These are phyloP conservation scores for Rhizopogon rudus DNA, from an alignment of 768 basidiomycete species.

Conservation along the genomic window DNA sequence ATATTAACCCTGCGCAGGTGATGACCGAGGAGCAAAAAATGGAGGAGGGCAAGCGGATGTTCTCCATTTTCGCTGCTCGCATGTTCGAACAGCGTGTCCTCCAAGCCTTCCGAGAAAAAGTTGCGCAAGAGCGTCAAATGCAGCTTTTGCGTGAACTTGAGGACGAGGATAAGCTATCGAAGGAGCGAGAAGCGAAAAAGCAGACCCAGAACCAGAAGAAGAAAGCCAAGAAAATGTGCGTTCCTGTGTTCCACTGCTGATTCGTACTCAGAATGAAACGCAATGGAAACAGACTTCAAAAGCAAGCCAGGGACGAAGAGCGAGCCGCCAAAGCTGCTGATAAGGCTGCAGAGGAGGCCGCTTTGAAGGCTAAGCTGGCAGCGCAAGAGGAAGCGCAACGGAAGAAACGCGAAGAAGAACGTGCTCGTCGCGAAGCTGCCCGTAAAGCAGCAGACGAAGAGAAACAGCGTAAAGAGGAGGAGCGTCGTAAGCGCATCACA, in stretches of 20 bases:
- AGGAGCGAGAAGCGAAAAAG: conserved; percentile 88
- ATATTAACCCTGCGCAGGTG: conserved; percentile 33
- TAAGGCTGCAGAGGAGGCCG: conserved; percentile 82
- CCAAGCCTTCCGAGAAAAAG: conserved; percentile 93
- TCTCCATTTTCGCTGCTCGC: conserved; percentile 97
- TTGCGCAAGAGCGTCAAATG: conserved; percentile 91
- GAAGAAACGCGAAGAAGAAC: conserved; percentile 84
- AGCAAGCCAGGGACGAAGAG: conserved; percentile 90
- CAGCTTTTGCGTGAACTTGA: conserved; percentile 93
- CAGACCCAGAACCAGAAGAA: conserved; percentile 96
- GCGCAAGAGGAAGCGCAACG: conserved; percentile 78
- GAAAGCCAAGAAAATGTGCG: conserved; percentile 96
- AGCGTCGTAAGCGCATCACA: conserved; percentile 65
- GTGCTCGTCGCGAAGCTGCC: conserved; percentile 67
- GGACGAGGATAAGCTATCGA: conserved; percentile 84
- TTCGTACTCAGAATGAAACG: neutral
- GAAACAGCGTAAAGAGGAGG: conserved; percentile 77
- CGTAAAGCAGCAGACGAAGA: conserved; percentile 82
- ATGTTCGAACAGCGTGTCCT: conserved; percentile 99
- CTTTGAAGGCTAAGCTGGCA: conserved; percentile 66
- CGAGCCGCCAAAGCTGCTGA: conserved; percentile 78
- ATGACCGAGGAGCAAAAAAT: conserved; percentile 98
- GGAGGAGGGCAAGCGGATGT: conserved; percentile 99
- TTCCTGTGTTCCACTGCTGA: conserved; percentile 16
- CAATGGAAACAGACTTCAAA: conserved; percentile 64